These are phyloP conservation scores for Petunia secreta DNA, from an alignment of 257 asterid species.

Conservation along the genomic window DNA sequence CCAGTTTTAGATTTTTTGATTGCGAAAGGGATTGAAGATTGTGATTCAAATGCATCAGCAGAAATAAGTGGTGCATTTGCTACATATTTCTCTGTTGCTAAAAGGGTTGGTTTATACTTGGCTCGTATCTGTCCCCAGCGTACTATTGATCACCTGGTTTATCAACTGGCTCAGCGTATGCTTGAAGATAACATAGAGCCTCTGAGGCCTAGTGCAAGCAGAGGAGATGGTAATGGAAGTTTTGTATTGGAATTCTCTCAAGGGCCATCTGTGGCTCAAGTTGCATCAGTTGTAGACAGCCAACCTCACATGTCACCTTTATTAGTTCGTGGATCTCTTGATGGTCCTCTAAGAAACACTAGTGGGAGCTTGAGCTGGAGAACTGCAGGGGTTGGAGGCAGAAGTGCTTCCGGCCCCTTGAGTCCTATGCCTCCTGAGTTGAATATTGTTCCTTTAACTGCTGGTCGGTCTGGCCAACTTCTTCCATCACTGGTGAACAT, in stretches of 20 bases:
- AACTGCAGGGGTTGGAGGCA: slow-evolving; percentile 93
- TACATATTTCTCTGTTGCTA: slow-evolving; percentile 97
- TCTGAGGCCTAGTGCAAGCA: slow-evolving; percentile 62
- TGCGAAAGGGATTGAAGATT: slow-evolving; percentile 98
- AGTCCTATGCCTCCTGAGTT: slow-evolving; percentile 95
- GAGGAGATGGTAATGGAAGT: slow-evolving; percentile 71
- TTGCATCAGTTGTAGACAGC: slow-evolving; percentile 72
- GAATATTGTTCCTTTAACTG: slow-evolving; percentile 81
- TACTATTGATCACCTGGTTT: slow-evolving; percentile 97
- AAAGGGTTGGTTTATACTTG: slow-evolving; percentile 89
- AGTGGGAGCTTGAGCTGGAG: slow-evolving; percentile 99
- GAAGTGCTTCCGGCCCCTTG: slow-evolving; percentile 97
- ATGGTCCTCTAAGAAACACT: slow-evolving; percentile 92
- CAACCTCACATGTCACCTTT: slow-evolving; percentile 99
- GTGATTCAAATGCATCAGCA: slow-evolving; percentile 97
- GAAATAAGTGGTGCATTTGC: slow-evolving; percentile 99
- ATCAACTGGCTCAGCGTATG: slow-evolving; percentile 98
- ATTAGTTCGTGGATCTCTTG: slow-evolving; percentile 95
- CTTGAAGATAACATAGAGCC: slow-evolving; percentile 94
- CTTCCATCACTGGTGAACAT: slow-evolving; percentile 91
- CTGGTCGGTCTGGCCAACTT: slow-evolving; percentile 97
- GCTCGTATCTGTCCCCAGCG: slow-evolving; percentile 99
- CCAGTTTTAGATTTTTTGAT: slow-evolving; percentile 96
- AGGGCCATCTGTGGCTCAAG: slow-evolving; percentile 82
- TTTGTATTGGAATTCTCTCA: slow-evolving; percentile 90